Evolutionary conservation across 179 eudicot genomes (phyloP), one percentile per base, ranked within the genome.

Genomic region (Heliamphora ciliata): DNA sequence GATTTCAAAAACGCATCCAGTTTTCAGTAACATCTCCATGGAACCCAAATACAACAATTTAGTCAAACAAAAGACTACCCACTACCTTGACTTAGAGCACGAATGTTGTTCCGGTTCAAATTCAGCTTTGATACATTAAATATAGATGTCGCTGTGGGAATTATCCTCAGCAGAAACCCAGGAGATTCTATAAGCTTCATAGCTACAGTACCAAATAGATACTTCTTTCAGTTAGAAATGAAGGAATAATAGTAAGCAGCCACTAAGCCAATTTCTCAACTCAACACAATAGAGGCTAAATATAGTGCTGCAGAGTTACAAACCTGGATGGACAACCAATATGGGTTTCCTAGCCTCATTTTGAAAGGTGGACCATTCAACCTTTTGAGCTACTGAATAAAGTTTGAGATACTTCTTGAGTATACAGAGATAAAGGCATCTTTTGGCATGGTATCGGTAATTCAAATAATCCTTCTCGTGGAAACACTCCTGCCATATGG

Each of bases 271-370:
- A 70, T 8, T 21, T 48, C 46, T 13, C 44, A 80, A 80, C 24
- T 17, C 1, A 3, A 54, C 6, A 50, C 10, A 55, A 66, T 47
- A 67, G 60, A 79, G 74, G 51, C 4, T 46, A 2, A 14, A 78
- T 3, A 48, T 58, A 51, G 55, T 9, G 58, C 54, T 52, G 47
- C 68, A 69, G 63, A 70, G 46, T 21, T 52, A 58, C 84, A 69
- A 44, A 94, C 98, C 98, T 90, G 98, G 93, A 81, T 90, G 83
- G 75, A 94, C 83, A 67, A 89, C 86, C 85, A 95, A 82, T 81
- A 94, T 76, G 69, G 98, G 98, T 85, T 95, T 95, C 74, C 98
- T 89, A 48, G 94, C 95, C 88, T 95, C 98, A 81, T 92, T 94
- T 71, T 95, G 98, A 68, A 94, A 88, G 66, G 85, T 81, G 9